Percentiles rank a stretch among this genome's conserved stretches.
phyloP scores from a whole-genome alignment of 352 stramenopile genomes.

The Phytophthora europaea region DNA sequence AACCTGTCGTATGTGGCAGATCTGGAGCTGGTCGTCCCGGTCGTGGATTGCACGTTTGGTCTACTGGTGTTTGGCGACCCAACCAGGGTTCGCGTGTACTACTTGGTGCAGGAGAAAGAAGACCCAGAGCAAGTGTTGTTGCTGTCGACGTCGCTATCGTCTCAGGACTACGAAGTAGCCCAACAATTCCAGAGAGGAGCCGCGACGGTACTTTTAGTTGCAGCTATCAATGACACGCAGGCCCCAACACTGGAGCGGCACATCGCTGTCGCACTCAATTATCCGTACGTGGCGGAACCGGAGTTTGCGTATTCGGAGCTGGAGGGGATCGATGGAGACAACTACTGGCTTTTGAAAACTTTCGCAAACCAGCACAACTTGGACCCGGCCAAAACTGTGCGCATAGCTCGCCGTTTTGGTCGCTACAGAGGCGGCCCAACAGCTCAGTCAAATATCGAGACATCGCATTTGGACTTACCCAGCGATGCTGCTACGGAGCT shows the following conservation, averaged over 20 bases:
- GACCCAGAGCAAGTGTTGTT: neutral
- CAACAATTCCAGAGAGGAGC: neutral
- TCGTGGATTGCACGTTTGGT: slow-evolving; percentile 2
- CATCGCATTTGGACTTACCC: neutral
- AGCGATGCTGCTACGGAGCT: neutral
- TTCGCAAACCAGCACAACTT: neutral
- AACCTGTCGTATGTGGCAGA: neutral
- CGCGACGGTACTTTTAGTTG: neutral
- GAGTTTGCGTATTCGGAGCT: neutral
- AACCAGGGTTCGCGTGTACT: neutral
- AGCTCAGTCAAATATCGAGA: neutral
- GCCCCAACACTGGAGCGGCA: neutral
- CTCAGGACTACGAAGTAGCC: neutral
- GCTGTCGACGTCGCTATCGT: neutral
- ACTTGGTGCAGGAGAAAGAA: neutral
- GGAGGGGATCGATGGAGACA: neutral
- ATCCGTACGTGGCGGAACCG: neutral
- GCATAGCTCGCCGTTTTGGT: neutral
- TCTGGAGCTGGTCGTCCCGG: neutral
- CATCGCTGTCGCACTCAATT: neutral
- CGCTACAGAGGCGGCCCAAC: neutral
- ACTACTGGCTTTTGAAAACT: neutral
- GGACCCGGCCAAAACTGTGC: neutral
- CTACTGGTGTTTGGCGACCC: neutral
- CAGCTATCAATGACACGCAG: neutral